phyloP scores from a whole-genome alignment of 495 filamentous ascomycete genomes.

The Neurospora sp. region DNA sequence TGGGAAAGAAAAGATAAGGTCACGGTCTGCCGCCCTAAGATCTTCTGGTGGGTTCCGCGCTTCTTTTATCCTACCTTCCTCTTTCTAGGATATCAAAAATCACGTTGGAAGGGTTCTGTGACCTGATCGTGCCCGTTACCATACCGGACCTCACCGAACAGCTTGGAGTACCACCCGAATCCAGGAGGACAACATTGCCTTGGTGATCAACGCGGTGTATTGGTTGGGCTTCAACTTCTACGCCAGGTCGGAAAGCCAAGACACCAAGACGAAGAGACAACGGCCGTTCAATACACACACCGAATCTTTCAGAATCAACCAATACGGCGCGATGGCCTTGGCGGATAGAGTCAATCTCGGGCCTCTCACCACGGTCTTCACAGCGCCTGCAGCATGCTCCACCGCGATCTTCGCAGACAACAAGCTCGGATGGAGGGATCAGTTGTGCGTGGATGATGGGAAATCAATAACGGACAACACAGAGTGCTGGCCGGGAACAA shows the following conservation, averaged over 20 bases:
- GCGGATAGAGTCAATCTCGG: constrained; percentile 14
- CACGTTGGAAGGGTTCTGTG: not conserved
- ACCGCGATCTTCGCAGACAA: constrained; percentile 8
- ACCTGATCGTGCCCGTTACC: not conserved
- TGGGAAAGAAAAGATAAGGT: not conserved
- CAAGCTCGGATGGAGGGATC: constrained; percentile 14
- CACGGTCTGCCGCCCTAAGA: not conserved
- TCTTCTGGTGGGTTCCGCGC: not conserved
- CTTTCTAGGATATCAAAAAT: not conserved
- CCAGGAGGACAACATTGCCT: not conserved
- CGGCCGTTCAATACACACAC: not conserved
- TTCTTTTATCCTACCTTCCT: not conserved
- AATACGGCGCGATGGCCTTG: not conserved
- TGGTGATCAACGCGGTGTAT: not conserved
- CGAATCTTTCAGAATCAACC: not conserved
- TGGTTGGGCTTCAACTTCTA: not conserved
- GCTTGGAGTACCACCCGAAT: not conserved
- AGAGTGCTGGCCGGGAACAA: constrained; percentile 22
- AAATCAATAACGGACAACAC: constrained; percentile 7
- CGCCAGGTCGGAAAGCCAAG: not conserved
- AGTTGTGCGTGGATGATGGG: constrained; percentile 11
- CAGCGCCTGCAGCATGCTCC: constrained; percentile 17
- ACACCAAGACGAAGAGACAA: not conserved
- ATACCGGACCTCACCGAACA: not conserved
- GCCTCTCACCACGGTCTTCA: constrained; percentile 24